Base-by-base conservation (phyloP, 257 asterid species). In the Solanum megistacrolobum region DNA sequence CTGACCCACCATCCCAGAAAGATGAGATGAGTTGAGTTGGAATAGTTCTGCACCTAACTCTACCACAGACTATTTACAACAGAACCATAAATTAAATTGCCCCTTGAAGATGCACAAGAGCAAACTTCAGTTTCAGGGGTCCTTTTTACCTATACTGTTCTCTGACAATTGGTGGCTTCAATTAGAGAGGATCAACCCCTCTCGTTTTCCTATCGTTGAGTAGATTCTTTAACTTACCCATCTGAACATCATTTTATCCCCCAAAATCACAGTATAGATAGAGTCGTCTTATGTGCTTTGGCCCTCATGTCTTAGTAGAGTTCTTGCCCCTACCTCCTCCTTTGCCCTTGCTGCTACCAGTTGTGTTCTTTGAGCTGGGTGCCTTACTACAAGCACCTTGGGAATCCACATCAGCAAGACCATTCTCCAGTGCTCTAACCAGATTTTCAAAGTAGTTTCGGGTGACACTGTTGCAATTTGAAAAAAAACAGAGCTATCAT, bases 371-470 rank as follows among this genome's bases (percentile, higher is more conserved):
- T 83, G 97, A 92, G 92, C 90, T 91, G 5, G 87, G 58, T 69
- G 92, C 88, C 89, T 89, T 90, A 84, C 91, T 91, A 66, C 92
- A 85, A 72, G 91, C 89, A 32, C 93, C 94, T 88, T 93, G 96
- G 32, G 99, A 88, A 90, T 95, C 98, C 73, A 96, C 99, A 88
- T 96, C 98, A 48, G 96, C 91, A 62, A 96, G 99, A 81, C 98
- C 98, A 69, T 95, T 94, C 93, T 96, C 98, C 69, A 96, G 89
- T 75, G 98, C 99, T 85, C 96, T 90, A 52, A 96, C 99, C 92
- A 96, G 90, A 92, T 96, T 96, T 72, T 96, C 98, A 85, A 96
- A 96, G 96, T 94, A 96, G 89, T 93, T 96, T 73, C 96, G 91
- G 7, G 98, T 96, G 84, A 96, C 98, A 84, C 99, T 96, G 95